Conservation (phyloP, 2,329 filamentous ascomycete species). For the Paracoccidioides lutzii region DNA sequence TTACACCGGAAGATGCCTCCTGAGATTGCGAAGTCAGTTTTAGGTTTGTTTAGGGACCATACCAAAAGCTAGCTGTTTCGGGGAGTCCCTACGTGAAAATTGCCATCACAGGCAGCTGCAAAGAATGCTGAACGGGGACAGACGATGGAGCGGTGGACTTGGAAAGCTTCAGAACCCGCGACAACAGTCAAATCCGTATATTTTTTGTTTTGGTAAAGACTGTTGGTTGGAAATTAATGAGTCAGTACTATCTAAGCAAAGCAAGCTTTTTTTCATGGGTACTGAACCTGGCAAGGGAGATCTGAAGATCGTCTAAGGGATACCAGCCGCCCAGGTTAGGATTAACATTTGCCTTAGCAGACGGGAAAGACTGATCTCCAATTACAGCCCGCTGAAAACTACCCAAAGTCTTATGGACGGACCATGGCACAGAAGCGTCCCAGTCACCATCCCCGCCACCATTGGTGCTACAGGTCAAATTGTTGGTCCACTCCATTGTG, state of each 20-base stretch:
- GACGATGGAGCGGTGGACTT: conserved; percentile 12
- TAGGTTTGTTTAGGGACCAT: background rate
- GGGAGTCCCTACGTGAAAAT: conserved; percentile 6
- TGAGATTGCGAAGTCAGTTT: background rate
- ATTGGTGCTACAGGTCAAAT: no score
- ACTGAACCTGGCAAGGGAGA: background rate
- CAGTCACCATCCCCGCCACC: no score
- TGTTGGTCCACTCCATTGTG: no score
- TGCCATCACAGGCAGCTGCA: conserved; percentile 8
- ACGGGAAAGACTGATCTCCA: background rate
- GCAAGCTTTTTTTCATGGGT: background rate
- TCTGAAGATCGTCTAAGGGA: background rate
- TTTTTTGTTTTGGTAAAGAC: background rate
- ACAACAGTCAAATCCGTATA: conserved; percentile 11
- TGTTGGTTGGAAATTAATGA: background rate
- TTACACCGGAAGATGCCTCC: conserved; percentile 6
- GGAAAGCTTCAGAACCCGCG: conserved; percentile 7
- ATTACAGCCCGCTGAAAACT: no score
- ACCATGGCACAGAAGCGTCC: no score
- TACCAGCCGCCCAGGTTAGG: no score
- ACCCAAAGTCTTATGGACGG: no score
- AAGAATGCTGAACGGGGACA: conserved; percentile 12
- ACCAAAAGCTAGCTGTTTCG: background rate
- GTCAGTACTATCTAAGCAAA: background rate
- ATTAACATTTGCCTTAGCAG: background rate